Base-by-base conservation (phyloP, 2,329 filamentous ascomycete species). In the Nemania sp. region DNA sequence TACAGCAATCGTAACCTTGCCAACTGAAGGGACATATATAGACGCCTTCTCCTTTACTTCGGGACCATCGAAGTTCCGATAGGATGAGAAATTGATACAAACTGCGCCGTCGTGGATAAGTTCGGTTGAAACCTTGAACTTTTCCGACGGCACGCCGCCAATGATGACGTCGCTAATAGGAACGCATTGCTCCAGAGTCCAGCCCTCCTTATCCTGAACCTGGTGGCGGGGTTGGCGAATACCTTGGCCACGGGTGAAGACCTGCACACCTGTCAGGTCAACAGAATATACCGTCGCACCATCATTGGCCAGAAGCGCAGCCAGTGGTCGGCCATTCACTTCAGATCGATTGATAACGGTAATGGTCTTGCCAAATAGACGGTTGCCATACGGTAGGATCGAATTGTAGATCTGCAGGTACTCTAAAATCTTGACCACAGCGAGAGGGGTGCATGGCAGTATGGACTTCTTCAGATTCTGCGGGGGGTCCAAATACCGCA, bases 51-150 rank as follows among this genome's bases (percentile, higher is more conserved):
- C 90, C 79, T 97, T 98, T 67, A 98, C 87, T 49, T 90, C 90
- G 0, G 90, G 87, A 1, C 83, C 83, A 63, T 89, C 88, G 77
- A 98, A 98, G 79, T 99, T 98, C 80, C 93, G 91, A 77, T 90
- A 92, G 53, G 91, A 97, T 7, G 92, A 96, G 76, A 99, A 98
- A 79, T 99, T 99, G 80, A 99, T 93, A 82, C 95, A 99, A n/a
- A 97, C 91, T 32, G 91, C 93, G 49, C 95, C 95, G 58, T 97
- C 91, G 48, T 92, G 86, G 70, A 99, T 82, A 64, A 95, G 80
- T 53, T 91, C 85, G 3, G 89, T 90, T 5, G 93, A 91, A 25
- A 99, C 90, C 81, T 98, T 97, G 84, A 90, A 99, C 62, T 83
- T 85, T 65, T 97, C 90, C 21, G 87, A 86, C 0, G 95, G 95